Base-by-base conservation (phyloP, 179 eudicot genomes). In the Spergularia azorica region DNA sequence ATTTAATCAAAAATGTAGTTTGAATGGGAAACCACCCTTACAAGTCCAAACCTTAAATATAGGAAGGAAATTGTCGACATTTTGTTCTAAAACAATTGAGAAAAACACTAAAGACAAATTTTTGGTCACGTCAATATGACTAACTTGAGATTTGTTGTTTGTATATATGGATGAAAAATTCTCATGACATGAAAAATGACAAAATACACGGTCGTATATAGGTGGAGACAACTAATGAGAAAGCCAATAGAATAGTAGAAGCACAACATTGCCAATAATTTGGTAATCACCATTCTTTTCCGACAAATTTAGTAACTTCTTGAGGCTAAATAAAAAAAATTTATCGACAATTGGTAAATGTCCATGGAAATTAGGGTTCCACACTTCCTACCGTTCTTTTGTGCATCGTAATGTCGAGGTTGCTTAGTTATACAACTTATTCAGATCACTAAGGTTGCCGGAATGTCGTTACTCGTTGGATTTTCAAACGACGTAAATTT, bases 21-120 rank as follows among this genome's bases (percentile, higher is more conserved):
- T 81, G 84, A 81, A 81, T 77, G 57, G 84, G 78, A 81, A 78
- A 62, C 84, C 77, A 59, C 51, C 57, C 8, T 81, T 81, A 79
- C 77, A 77, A 76, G 77, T 51, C 70, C 64, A 51, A 72, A 81
- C 80, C 80, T 66, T 81, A 77, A 81, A 67, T 67, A 81, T 81
- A 77, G 84, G 83, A 80, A 55, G 54, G 7, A 12, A 71, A 76
- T 9, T 39, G 77, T 73, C 67, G 59, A 69, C 63, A 69, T 70
- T 65, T 66, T 59, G 58, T 72, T 41, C 20, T 5, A 71, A 64
- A 65, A 64, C 48, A 59, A 56, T 20, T 81, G 56, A 38, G 55
- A 20, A 20, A 21, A 20, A 21, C 74, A 55, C 75, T 72, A 58
- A 77, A 77, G 80, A 81, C 84, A 81, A 81, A 7, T 58, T 81